Base-by-base conservation (phyloP, 1,139 yeast genomes). In the Kodamaea suecica region DNA sequence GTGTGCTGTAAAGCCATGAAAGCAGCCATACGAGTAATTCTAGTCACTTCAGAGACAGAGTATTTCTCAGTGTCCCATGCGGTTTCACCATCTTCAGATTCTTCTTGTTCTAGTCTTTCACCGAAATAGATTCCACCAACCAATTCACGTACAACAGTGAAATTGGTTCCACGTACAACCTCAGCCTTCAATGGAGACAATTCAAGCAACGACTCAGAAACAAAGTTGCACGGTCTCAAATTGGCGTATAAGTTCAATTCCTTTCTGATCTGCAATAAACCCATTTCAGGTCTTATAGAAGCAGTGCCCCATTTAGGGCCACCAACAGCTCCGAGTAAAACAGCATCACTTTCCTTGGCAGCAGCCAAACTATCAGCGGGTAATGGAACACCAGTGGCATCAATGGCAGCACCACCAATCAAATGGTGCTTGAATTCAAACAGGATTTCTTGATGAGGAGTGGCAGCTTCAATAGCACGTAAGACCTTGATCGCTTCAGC, bases 251-350 rank as follows among this genome's bases (percentile, higher is more conserved):
- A 70, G 61, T 84, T 86, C 59, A 92, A 77, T 60, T 87, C 98
- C 63, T 92, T 92, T 65, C 98, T 79, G 60, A 92, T 90, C 66
- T 88, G 77, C 47, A 92, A 75, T 50, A 92, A 75, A 41, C 98
- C 98, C 64, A 87, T 97, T 63, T 92, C 98, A 33, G 98, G 98
- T 66, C 98, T 81, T 33, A 92, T 97, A 11, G 75, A 54, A 20
- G 92, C 97, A 24, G 97, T 85, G 23, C 95, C 94, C 98, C 98
- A 92, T 65, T 92, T 92, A 41, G 98, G 98, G 19, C 98, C 98
- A 45, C 98, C 98, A 17, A 92, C 98, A 4, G 98, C 97, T 45
- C 98, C 98, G 40, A 92, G 73, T 44, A 92, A 69, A 13, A 92
- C 95, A 24, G 98, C 98, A 57, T 92, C 95, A 1, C 97, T 84